Evolutionary conservation across 2,329 filamentous ascomycete species (phyloP), one percentile per base, ranked within the genome.

Genomic region (Cordyceps cateniannulata): DNA sequence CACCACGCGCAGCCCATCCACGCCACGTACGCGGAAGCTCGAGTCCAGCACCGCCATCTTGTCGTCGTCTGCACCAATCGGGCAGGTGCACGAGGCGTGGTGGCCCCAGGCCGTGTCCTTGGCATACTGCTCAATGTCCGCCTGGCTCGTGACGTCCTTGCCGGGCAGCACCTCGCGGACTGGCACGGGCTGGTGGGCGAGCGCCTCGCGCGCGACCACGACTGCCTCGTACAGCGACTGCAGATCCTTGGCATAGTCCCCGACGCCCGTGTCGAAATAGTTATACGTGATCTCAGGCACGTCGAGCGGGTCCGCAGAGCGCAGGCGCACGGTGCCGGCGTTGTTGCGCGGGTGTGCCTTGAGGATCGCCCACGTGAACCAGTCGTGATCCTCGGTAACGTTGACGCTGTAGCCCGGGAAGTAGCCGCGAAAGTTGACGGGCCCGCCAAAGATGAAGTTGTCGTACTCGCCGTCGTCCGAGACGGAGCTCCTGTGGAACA

Each of bases 281-380:
- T 85, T 83, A 75, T 86, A 88, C 54, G 76, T 75, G 65, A 90
- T 87, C 6, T 81, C 70, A 0, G 88, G 88, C 3, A 78, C 75
- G 59, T 89, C 86, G 1, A 83, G 81, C 0, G 88, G 87, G 67
- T 90, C 81, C 0, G 80, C 73, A 0, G 83, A 86, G 18, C 76
- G 76, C 5, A 91, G 80, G 3, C 72, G 79, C 4, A 91, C 86
- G 1, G 79, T 81, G 9, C 88, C 88, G 6, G 80, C 81, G 1
- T 68, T 74, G 63, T 90, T 89, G 57, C 83, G 81, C 0, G 86
- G 80, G 66, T 87, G 85, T 0, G 82, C 80, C 71, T 88, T 87
- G 58, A 90, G 68, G 7, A 71, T 78, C 3, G 71, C 68, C 73
- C 72, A 75, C 1, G 71, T 72, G 68, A 72, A 75, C 66, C 77